Conservation (phyloP, 2,329 filamentous ascomycete genomes). For the Beauveria sp. region DNA sequence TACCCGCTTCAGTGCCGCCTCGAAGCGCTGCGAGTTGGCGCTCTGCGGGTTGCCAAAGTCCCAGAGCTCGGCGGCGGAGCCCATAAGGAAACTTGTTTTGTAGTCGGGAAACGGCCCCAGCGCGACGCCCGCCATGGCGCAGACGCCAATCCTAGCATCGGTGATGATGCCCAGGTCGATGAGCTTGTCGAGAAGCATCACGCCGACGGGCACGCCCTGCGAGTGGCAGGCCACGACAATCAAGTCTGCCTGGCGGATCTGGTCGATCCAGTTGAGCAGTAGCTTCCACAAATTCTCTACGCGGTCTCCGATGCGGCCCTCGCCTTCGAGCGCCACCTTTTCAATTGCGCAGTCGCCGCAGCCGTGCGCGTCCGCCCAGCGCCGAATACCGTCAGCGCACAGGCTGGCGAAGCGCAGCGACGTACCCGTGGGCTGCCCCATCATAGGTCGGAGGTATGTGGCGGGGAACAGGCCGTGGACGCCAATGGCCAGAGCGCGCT, state of each 20-base stretch:
- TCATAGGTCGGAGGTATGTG: conserved; percentile 75
- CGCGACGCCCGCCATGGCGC: conserved; percentile 85
- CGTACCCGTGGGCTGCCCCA: conserved; percentile 92
- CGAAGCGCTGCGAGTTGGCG: conserved; percentile 73
- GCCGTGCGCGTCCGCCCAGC: conserved; percentile 70
- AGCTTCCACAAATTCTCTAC: conserved; percentile 93
- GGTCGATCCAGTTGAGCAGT: conserved; percentile 88
- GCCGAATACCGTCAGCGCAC: conserved; percentile 72
- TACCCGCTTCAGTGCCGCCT: conserved; percentile 64
- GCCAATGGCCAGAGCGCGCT: conserved; percentile 84
- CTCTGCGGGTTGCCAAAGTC: conserved; percentile 82
- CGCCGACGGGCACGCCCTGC: conserved; percentile 86
- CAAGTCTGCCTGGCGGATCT: conserved; percentile 80
- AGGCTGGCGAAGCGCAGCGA: conserved; percentile 89
- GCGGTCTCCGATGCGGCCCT: conserved; percentile 83
- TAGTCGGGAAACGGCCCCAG: conserved; percentile 90
- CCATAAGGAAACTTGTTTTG: conserved; percentile 80
- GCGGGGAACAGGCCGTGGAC: conserved; percentile 93
- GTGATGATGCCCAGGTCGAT: conserved; percentile 83
- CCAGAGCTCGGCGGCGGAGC: conserved; percentile 88
- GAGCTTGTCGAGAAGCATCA: conserved; percentile 88
- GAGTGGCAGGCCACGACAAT: conserved; percentile 91
- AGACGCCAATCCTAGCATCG: conserved; percentile 72
- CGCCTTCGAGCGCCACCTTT: conserved; percentile 89
- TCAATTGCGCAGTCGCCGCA: conserved; percentile 76